These are phyloP conservation scores for Stagonosporopsis cucurbitacearum DNA, from an alignment of 2,329 filamentous ascomycete genomes.

Conservation along the genomic window DNA sequence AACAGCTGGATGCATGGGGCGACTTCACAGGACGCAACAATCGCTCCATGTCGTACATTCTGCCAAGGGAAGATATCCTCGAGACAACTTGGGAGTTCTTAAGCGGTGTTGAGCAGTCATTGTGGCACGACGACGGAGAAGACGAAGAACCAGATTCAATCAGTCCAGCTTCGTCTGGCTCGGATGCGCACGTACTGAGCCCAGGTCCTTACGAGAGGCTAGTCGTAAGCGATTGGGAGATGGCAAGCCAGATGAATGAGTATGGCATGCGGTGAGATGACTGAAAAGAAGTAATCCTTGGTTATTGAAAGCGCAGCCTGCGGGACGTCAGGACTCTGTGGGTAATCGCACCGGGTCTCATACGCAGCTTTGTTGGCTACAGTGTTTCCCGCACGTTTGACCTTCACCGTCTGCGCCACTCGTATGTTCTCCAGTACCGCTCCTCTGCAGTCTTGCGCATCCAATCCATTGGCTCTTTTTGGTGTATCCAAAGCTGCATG, in stretches of 20 bases:
- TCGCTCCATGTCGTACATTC: constrained; percentile 40
- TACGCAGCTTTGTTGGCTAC: background rate
- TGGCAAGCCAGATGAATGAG: constrained; percentile 28
- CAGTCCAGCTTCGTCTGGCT: constrained; percentile 4
- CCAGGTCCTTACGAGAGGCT: constrained; percentile 11
- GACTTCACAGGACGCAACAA: constrained; percentile 40
- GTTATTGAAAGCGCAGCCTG: background rate
- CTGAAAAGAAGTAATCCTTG: background rate
- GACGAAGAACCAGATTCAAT: constrained; percentile 19
- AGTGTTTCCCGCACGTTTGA: background rate
- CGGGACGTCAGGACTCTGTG: background rate
- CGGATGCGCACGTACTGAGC: constrained; percentile 13
- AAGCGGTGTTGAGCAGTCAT: constrained; percentile 42
- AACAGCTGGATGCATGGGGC: constrained; percentile 45
- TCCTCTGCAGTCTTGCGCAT: background rate
- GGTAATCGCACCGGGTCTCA: background rate
- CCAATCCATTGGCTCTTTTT: background rate
- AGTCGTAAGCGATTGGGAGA: constrained; percentile 30
- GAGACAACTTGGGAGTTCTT: constrained; percentile 45
- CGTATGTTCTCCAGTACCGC: background rate
- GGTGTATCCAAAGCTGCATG: background rate
- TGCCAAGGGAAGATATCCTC: constrained; percentile 38
- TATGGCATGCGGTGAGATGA: constrained; percentile 4
- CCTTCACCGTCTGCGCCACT: background rate
- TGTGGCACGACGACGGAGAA: constrained; percentile 40